phyloP scores from a whole-genome alignment of 2,329 filamentous ascomycete genomes.

The Pyrenophora tritici-repentis region DNA sequence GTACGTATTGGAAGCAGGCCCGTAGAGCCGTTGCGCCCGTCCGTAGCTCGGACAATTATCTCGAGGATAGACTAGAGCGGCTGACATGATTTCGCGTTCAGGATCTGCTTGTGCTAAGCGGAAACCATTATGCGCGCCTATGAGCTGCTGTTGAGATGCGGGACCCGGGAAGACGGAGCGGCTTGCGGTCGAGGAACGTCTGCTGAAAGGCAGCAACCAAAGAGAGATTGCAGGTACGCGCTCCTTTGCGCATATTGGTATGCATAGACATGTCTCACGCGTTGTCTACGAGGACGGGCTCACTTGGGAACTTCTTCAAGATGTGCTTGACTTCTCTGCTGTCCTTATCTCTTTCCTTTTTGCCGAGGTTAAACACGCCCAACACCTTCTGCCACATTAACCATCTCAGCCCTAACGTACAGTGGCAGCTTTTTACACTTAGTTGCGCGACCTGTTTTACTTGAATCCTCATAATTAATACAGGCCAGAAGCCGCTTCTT shows the following conservation, averaged over 20 bases:
- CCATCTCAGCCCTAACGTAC: no score
- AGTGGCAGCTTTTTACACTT: no score
- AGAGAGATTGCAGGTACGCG: not conserved
- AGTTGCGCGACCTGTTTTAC: no score
- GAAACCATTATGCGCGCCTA: not conserved
- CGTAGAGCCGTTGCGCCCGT: conserved; percentile 7
- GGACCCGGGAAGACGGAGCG: conserved; percentile 12
- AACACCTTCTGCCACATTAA: not conserved
- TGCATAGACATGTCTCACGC: not conserved
- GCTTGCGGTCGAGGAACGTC: conserved; percentile 10
- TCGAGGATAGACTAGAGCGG: conserved; percentile 3
- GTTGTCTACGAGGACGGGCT: not conserved
- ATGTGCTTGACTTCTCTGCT: not conserved
- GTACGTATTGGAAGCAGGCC: conserved; percentile 10
- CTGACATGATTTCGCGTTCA: not conserved
- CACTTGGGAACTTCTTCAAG: not conserved
- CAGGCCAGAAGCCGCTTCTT: no score
- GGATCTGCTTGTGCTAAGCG: not conserved
- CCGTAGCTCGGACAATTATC: not conserved
- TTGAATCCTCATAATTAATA: no score
- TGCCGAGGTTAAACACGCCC: conserved; percentile 6
- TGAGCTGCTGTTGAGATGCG: not conserved
- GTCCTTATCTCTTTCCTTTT: not conserved
- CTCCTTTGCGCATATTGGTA: no score
- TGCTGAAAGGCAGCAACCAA: not conserved